Evolutionary conservation across 768 basidiomycete species (phyloP).

Genomic region (Suillus ampliporus): DNA sequence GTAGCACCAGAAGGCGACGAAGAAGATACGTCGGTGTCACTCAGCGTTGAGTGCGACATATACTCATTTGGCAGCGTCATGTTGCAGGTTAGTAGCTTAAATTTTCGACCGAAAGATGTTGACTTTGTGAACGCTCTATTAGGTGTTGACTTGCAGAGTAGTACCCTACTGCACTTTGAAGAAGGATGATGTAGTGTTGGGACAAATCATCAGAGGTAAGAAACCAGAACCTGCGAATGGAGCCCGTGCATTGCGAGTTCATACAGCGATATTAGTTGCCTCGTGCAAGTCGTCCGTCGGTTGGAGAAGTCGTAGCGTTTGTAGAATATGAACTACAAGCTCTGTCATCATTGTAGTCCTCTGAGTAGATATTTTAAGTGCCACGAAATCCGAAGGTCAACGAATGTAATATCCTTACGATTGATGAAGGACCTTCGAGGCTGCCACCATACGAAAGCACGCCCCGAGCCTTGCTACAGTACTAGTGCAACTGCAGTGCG

Average conservation of each 20-base stretch:
- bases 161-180: slow-evolving; percentile 11
- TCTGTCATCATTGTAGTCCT: too few relatives aligned
- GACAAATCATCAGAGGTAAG: not conserved
- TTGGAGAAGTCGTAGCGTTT: too few relatives aligned
- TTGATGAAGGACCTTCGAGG: too few relatives aligned
- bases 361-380: too few relatives aligned
- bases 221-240: not conserved
- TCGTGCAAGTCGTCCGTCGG: too few relatives aligned
- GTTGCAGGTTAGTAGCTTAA: slow-evolving; percentile 5
- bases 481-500: too few relatives aligned
- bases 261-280: slow-evolving; percentile 4
- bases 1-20: not conserved
- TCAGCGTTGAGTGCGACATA: slow-evolving; percentile 42
- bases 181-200: not conserved
- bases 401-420: too few relatives aligned
- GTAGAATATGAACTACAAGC: too few relatives aligned
- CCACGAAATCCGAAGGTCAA: too few relatives aligned
- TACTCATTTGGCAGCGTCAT: slow-evolving; percentile 44
- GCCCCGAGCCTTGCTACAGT: too few relatives aligned
- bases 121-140: not conserved
- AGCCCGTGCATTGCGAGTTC: slow-evolving; percentile 2
- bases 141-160: slow-evolving; percentile 12
- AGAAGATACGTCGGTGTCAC: not conserved
- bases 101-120: not conserved
- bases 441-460: too few relatives aligned